Evolutionary conservation across 768 basidiomycete species (phyloP), one percentile per base, ranked within the genome.

Genomic region (Hygrocybe punicea): DNA sequence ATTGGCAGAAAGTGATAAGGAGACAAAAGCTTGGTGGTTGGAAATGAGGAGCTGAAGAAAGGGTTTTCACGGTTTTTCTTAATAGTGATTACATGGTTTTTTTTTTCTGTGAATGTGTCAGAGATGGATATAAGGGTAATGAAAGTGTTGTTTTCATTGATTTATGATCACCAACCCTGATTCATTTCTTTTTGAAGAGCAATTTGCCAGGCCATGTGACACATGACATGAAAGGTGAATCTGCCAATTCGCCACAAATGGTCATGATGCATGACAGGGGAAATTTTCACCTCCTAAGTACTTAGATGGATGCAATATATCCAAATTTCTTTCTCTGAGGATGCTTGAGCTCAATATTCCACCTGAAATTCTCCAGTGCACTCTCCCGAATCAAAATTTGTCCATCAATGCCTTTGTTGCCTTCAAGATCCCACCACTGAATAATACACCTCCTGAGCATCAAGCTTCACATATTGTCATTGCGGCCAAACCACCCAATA

Each of bases 161-260:
- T n/a, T n/a, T n/a, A n/a, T n/a, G n/a, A n/a, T n/a, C n/a, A n/a
- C n/a, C n/a, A n/a, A n/a, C n/a, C n/a, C n/a, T n/a, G n/a, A n/a
- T n/a, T n/a, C n/a, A n/a, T n/a, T n/a, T n/a, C n/a, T n/a, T n/a
- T n/a, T n/a, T n/a, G n/a, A n/a, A n/a, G n/a, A n/a, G n/a, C 58
- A 60, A 55, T 62, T 54, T 48, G 57, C 49, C 60, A 58, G 55
- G 57, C 53, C 40, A 49, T 40, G 60, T 63, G 62, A 63, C 42
- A 36, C 52, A 51, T 63, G 60, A 63, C 55, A 50, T 29, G 34
- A 36, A 44, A 45, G 57, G 49, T 55, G 46, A 61, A 61, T 47
- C 61, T 58, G 44, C 50, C 19, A 49, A 52, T 61, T 59, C 60
- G 39, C n/a, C 37, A 39, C 29, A 24, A 23, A 13, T 10, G 21